Conservation (phyloP, 2,329 filamentous ascomycete genomes). For the Tolypocladium ovalisporum region DNA sequence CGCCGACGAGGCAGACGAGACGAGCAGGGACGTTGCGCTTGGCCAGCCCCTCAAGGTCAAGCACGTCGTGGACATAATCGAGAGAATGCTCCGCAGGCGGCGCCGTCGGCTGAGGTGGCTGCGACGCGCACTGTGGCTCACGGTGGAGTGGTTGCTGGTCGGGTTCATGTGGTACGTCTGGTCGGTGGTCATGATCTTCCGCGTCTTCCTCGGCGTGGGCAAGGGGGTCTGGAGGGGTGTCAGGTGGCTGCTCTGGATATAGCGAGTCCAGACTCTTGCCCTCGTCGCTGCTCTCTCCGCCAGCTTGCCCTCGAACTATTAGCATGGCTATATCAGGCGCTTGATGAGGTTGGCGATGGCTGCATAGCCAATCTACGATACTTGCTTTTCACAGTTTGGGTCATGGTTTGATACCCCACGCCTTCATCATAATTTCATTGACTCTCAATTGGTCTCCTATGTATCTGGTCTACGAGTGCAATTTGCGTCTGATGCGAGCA, state of each 20-base stretch:
- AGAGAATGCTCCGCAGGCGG: constrained; percentile 62
- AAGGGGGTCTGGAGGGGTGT: constrained; percentile 47
- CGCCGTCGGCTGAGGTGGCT: constrained; percentile 61
- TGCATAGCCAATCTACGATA: neutral
- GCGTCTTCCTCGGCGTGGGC: constrained; percentile 52
- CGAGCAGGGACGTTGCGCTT: constrained; percentile 64
- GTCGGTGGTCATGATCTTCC: constrained; percentile 71
- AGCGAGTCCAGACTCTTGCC: constrained; percentile 2
- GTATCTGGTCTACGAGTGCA: neutral
- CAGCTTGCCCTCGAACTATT: neutral
- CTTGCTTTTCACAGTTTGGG: neutral
- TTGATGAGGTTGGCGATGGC: neutral
- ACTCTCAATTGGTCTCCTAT: neutral
- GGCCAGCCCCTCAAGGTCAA: constrained; percentile 73
- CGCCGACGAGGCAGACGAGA: constrained; percentile 70
- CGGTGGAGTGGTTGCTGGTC: constrained; percentile 79
- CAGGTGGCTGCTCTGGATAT: constrained; percentile 81
- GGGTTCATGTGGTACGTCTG: constrained; percentile 92
- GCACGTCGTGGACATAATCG: constrained; percentile 65
- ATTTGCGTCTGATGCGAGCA: neutral
- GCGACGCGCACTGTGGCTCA: constrained; percentile 64
- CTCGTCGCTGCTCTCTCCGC: neutral
- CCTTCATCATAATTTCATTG: neutral
- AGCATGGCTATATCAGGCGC: no score
- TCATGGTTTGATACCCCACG: neutral